phyloP scores from a whole-genome alignment of 2,329 filamentous ascomycete species.

The Verticillium dahliae region DNA sequence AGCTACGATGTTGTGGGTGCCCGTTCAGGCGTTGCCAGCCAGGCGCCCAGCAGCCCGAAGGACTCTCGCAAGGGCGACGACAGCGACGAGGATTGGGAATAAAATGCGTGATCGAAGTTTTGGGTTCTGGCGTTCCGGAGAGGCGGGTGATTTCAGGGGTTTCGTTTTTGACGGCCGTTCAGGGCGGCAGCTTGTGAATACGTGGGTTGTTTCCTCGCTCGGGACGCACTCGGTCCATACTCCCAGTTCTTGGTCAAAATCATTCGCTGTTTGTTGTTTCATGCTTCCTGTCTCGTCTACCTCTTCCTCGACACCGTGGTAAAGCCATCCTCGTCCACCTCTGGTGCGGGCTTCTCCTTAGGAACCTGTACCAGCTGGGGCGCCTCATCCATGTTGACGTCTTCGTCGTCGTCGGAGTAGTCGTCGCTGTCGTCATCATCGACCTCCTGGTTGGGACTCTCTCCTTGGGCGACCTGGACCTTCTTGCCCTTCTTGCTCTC shows the following conservation, averaged over 20 bases:
- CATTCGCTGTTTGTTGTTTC: not conserved
- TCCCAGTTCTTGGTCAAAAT: not conserved
- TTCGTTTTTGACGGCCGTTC: conserved; percentile 8
- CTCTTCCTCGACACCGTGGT: conserved; percentile 68
- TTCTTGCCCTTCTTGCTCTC: conserved; percentile 53
- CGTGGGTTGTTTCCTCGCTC: conserved; percentile 4
- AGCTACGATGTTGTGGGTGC: conserved; percentile 91
- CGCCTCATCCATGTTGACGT: conserved; percentile 65
- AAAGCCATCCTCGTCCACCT: conserved; percentile 78
- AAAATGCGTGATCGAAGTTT: conserved; percentile 14
- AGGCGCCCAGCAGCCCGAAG: conserved; percentile 63
- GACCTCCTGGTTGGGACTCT: conserved; percentile 16
- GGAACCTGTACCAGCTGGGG: conserved; percentile 49
- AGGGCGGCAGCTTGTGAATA: conserved; percentile 9
- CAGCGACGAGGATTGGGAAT: conserved; percentile 75
- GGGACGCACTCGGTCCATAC: conserved; percentile 2
- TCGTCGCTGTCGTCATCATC: conserved; percentile 58
- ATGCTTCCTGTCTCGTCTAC: conserved; percentile 12
- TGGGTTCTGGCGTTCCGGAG: not conserved
- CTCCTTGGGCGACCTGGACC: conserved; percentile 20
- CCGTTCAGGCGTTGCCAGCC: conserved; percentile 68
- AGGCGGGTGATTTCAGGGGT: not conserved
- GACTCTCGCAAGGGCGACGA: conserved; percentile 50
- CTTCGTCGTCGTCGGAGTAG: conserved; percentile 50
- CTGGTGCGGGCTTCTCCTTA: conserved; percentile 60